phyloP scores from a whole-genome alignment of 2,329 filamentous ascomycete species.

The Ophioceras dolichostomum region DNA sequence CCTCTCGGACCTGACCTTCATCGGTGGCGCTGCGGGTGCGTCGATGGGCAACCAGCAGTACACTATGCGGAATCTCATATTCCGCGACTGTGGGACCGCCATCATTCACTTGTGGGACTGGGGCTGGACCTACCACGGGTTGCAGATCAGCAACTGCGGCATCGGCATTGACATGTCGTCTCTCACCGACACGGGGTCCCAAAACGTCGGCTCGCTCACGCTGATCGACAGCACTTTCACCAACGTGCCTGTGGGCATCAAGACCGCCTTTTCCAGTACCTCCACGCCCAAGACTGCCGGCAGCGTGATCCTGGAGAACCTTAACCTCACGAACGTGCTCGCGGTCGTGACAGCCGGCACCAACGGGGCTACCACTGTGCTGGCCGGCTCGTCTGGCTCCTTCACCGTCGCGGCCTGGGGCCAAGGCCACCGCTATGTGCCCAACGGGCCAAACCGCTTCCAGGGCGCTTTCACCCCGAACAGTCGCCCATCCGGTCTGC shows the following conservation, averaged over 20 bases:
- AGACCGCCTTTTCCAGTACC: slow-evolving; percentile 40
- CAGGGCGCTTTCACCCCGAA: slow-evolving; percentile 34
- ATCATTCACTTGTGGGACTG: slow-evolving; percentile 64
- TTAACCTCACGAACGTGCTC: slow-evolving; percentile 22
- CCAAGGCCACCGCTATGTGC: slow-evolving; percentile 53
- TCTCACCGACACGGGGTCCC: slow-evolving; percentile 25
- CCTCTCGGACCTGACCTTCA: slow-evolving; percentile 45
- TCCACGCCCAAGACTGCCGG: slow-evolving; percentile 33
- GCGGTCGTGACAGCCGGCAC: slow-evolving; percentile 24
- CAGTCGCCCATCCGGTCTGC: slow-evolving; percentile 38
- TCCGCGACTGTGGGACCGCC: slow-evolving; percentile 52
- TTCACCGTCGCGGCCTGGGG: slow-evolving; percentile 48
- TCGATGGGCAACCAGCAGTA: slow-evolving; percentile 60
- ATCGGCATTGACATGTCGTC: slow-evolving; percentile 49
- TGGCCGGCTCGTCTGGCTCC: slow-evolving; percentile 39
- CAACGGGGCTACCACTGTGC: too few relatives aligned
- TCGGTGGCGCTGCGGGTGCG: slow-evolving; percentile 45
- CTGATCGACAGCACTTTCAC: slow-evolving; percentile 58
- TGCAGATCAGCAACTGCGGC: slow-evolving; percentile 45
- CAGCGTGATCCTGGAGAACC: slow-evolving; percentile 43
- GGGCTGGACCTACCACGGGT: slow-evolving; percentile 55
- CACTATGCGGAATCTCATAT: slow-evolving; percentile 53
- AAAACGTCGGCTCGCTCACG: slow-evolving; percentile 58
- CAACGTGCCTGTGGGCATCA: slow-evolving; percentile 51
- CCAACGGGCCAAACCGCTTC: slow-evolving; percentile 24